Base-by-base conservation (phyloP, 768 basidiomycete species). In the Cystobasidiopsis lactophilus region DNA sequence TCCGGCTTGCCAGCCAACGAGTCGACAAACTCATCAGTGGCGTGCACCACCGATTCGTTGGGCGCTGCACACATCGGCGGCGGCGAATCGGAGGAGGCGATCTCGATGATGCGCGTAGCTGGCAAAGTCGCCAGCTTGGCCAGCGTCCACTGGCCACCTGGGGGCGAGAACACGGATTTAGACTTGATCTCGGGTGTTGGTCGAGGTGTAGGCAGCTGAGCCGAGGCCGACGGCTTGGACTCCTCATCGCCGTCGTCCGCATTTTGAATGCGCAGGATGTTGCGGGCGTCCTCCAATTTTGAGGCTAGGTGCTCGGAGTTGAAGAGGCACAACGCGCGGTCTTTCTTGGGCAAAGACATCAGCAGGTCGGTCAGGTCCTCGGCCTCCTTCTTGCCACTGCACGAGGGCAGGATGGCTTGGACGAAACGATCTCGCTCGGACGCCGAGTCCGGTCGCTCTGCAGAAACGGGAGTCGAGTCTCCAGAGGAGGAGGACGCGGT, bases 261-360 rank as follows among this genome's bases (percentile, higher is more conserved):
- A 3, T 54, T 50, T 18, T 51, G 43, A 18, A 60, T 58, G n/a
- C 85, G 82, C 54, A 91, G 66, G 21, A 91, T 80, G 60, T 74
- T 69, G 68, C 79, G 82, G 16, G 86, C 86, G 58, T 86, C 85
- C 1, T 73, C 74, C 19, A 89, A 69, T 69, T 89, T 89, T 21
- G 69, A 71, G 48, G 77, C 73, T 24, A 89, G 71, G 27, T 84
- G 73, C 59, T 88, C 84, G 13, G 72, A 71, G 58, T 85, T 89
- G 72, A 91, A 91, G 38, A 89, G 70, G 67, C 85, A 88, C 76
- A 89, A 74, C 0, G 84, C 85, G 14, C 85, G 76, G 58, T 91
- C 86, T 55, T 81, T 76, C 67, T 86, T 89, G 1, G 82, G 78
- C 18, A 91, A 72, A 59, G 77, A 79, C 79, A 86, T 82, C 33